Conservation (phyloP, 352 stramenopile species). For the Phytophthora syringae region DNA sequence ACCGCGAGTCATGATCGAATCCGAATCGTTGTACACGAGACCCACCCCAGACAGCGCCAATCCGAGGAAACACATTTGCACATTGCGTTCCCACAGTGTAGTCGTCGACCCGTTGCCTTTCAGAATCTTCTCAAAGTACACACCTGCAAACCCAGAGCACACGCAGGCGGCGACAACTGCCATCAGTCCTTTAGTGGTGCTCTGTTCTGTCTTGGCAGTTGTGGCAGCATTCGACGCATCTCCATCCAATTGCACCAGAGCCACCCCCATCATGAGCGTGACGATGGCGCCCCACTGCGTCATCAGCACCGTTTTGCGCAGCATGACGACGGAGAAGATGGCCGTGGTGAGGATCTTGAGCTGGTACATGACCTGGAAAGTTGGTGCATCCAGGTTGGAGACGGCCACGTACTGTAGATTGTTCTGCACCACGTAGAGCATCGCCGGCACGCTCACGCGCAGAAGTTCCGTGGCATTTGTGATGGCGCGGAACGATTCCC, state of each 20-base stretch:
- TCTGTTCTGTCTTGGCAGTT: slow-evolving; percentile 41
- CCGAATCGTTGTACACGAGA: slow-evolving; percentile 69
- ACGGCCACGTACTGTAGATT: slow-evolving; percentile 85
- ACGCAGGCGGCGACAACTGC: slow-evolving; percentile 76
- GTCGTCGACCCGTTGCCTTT: slow-evolving; percentile 67
- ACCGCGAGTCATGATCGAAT: slow-evolving; percentile 59
- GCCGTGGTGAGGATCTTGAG: slow-evolving; percentile 90
- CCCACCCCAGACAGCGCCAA: slow-evolving; percentile 63
- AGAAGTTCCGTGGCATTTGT: slow-evolving; percentile 71
- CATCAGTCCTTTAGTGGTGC: slow-evolving; percentile 69
- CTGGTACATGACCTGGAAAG: slow-evolving; percentile 88
- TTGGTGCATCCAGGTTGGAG: slow-evolving; percentile 81
- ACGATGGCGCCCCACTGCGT: slow-evolving; percentile 83
- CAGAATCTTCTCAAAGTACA: slow-evolving; percentile 91
- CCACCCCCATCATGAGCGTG: slow-evolving; percentile 83
- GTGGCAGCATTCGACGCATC: slow-evolving; percentile 18
- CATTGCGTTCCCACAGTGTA: slow-evolving; percentile 84
- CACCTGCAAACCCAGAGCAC: slow-evolving; percentile 83
- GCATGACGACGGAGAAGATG: slow-evolving; percentile 84
- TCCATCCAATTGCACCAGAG: slow-evolving; percentile 79
- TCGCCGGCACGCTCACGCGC: slow-evolving; percentile 74
- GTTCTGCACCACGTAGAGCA: slow-evolving; percentile 88
- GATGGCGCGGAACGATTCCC: slow-evolving; percentile 47
- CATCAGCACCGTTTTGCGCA: slow-evolving; percentile 72
- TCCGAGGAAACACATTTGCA: slow-evolving; percentile 84